Percentiles rank a stretch among this genome's conserved stretches.
Evolutionary conservation across 306 rosid genomes (phyloP).

Genomic region (Acmispon strigosus): DNA sequence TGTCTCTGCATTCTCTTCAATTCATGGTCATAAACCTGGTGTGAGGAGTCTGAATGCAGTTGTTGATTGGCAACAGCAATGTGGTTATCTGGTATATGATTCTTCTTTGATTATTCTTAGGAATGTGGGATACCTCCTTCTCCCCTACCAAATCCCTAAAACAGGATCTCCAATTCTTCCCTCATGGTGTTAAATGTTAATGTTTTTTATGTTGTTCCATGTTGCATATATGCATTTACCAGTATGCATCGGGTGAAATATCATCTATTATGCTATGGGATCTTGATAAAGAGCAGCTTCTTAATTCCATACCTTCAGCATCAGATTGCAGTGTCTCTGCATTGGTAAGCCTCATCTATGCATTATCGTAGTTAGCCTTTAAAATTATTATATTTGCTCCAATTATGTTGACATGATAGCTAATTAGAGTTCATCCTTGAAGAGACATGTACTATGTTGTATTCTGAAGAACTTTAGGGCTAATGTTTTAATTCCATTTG

Average conservation of each 20-base stretch:
- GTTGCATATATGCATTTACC: conserved; percentile 26
- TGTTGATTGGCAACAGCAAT: conserved; percentile 99
- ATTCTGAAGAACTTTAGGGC: not conserved
- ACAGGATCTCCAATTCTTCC: not conserved
- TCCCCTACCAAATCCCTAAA: not conserved
- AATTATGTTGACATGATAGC: conserved; percentile 6
- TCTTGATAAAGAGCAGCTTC: conserved; percentile 84
- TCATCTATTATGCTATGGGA: conserved; percentile 87
- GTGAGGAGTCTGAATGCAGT: conserved; percentile 75
- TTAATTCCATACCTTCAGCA: conserved; percentile 64
- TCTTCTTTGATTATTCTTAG: conserved; percentile 13
- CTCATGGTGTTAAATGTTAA: not conserved
- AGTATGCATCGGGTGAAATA: conserved; percentile 88
- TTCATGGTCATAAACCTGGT: conserved; percentile 87
- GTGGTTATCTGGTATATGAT: conserved; percentile 79
- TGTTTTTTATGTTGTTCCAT: conserved; percentile 11
- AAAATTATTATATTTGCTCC: not conserved
- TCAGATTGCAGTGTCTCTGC: conserved; percentile 90
- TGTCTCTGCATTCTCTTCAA: conserved; percentile 93
- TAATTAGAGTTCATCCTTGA: not conserved
- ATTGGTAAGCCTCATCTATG: conserved; percentile 50
- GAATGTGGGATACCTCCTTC: not conserved
- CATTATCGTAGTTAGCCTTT: not conserved
- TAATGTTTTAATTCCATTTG: not conserved
- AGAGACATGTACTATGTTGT: not conserved